phyloP scores from a whole-genome alignment of 768 basidiomycete species.

The Tubosaeta sp. region DNA sequence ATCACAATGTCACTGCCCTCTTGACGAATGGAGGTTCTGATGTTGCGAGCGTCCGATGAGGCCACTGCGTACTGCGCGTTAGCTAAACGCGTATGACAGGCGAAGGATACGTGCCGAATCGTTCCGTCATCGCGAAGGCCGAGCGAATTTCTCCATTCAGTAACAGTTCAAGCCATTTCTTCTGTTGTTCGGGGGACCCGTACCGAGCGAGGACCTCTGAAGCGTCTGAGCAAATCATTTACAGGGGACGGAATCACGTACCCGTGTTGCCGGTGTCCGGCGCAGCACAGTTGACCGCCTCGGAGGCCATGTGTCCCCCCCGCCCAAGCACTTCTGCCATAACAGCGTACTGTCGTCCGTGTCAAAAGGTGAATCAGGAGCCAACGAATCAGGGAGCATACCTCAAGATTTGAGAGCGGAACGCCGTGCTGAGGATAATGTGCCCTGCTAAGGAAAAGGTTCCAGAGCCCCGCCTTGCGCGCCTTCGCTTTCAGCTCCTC shows the following conservation, averaged over 20 bases:
- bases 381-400: slow-evolving; percentile 29
- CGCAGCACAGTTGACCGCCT: slow-evolving; percentile 90
- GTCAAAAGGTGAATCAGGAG: not conserved
- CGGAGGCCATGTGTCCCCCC: slow-evolving; percentile 74
- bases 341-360: slow-evolving; percentile 73
- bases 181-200: slow-evolving; percentile 86
- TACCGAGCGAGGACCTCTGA: slow-evolving; percentile 95
- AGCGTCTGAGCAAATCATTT: slow-evolving; percentile 1
- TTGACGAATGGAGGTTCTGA: slow-evolving; percentile 77
- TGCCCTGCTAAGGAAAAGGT: slow-evolving; percentile 90
- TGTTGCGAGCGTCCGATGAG: slow-evolving; percentile 96
- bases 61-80: slow-evolving; percentile 44
- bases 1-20: slow-evolving; percentile 89
- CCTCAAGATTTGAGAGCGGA: slow-evolving; percentile 91
- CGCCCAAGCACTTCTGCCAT: slow-evolving; percentile 96
- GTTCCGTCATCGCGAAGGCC: slow-evolving; percentile 97
- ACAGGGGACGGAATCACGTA: slow-evolving; percentile 22
- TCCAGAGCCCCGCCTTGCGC: slow-evolving; percentile 89
- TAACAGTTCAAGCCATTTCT: slow-evolving; percentile 84
- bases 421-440: slow-evolving; percentile 91
- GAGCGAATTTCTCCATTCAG: slow-evolving; percentile 91
- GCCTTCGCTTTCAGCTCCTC: slow-evolving; percentile 86
- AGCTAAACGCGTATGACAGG: slow-evolving; percentile 5
- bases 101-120: slow-evolving; percentile 50
- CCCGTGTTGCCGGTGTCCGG: slow-evolving; percentile 99